Percentiles rank a stretch among this genome's conserved stretches.
Evolutionary conservation across 345 rosid species (phyloP).

Genomic region (Melaleuca alternifolia): DNA sequence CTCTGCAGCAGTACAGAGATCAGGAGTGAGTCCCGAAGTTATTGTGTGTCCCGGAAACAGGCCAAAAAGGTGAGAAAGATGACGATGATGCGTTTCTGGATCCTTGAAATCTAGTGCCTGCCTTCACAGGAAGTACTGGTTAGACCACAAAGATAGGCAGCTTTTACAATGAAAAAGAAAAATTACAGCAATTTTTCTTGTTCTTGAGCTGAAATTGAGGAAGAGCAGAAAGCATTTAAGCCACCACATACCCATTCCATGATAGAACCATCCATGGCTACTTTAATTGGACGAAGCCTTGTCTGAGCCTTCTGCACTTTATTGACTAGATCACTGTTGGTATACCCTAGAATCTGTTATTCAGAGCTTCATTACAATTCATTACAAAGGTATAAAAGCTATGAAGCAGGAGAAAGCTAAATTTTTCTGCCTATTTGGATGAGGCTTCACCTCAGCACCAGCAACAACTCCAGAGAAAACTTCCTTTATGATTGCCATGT

Average conservation of each 20-base stretch:
- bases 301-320: slow-evolving; percentile 48
- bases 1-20: slow-evolving; percentile 70
- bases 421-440: not conserved
- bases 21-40: slow-evolving; percentile 53
- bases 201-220: not conserved
- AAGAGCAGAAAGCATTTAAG: not conserved
- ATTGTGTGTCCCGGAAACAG: slow-evolving; percentile 88
- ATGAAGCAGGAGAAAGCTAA: not conserved
- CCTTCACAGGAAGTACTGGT: not conserved
- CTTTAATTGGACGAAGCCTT: slow-evolving; percentile 60
- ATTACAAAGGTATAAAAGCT: not conserved
- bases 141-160: not conserved
- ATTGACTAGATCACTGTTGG: slow-evolving; percentile 40
- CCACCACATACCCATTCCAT: slow-evolving; percentile 76
- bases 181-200: not conserved
- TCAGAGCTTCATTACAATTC: not conserved
- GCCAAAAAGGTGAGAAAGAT: slow-evolving; percentile 86
- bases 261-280: slow-evolving; percentile 72
- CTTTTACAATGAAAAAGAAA: not conserved
- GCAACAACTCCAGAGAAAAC: slow-evolving; percentile 60
- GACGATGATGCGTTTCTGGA: slow-evolving; percentile 74
- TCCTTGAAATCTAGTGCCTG: slow-evolving; percentile 81
- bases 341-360: slow-evolving; percentile 53
- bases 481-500: slow-evolving; percentile 75
- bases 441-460: slow-evolving; percentile 64